Base-by-base conservation (phyloP, 1,139 yeast species). In the Taphrina flavorubra region DNA sequence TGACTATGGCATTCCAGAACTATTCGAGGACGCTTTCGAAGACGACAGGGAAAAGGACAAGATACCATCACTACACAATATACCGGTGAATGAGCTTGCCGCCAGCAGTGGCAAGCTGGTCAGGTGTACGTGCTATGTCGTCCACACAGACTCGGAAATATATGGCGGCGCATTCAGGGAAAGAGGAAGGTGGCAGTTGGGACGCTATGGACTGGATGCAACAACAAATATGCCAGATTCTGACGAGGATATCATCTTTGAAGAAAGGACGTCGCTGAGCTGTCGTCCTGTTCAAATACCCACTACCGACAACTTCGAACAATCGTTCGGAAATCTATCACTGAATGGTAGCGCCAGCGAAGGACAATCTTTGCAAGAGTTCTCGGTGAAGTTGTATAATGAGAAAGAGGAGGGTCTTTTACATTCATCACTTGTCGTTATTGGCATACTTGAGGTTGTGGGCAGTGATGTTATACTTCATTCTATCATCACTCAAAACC, bases 1-100 rank as follows among this genome's bases (percentile, higher is more conserved):
- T 13, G 67, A 63, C 56, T 63, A 63, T 55, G 67, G 67, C 56
- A 47, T 63, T 11, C 44, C 67, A n/a, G 46, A 56, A 36, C 47
- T 63, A 6, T 63, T 55, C 39, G 67, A 63, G 34, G 46, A 44
- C 10, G 42, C 67, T 13, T 63, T 63, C 47, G 61, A 53, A n/a
- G 55, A 55, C 25, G 51, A 56, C 47, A 16, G 53, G n/a, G 67
- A 63, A 34, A 42, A 51, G 31, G 67, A 58, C 34, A 53, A 63
- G 55, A 47, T 63, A 6, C 67, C 67, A 36, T 39, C 16, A 6
- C 16, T 60, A 40, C 39, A 10, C 13, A 11, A 14, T 31, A 42
- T 46, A 44, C 39, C 62, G 8, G n/a, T 11, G n/a, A 40, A n/a
- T 16, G 60, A 56, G n/a, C 36, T 37, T n/a, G 16, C 36, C 14